A percentile compares a stretch with the other conserved stretches of the same genome.
These are phyloP conservation scores for Lanmaoa pseudosensibilis DNA, from an alignment of 768 basidiomycete species.

Conservation along the genomic window DNA sequence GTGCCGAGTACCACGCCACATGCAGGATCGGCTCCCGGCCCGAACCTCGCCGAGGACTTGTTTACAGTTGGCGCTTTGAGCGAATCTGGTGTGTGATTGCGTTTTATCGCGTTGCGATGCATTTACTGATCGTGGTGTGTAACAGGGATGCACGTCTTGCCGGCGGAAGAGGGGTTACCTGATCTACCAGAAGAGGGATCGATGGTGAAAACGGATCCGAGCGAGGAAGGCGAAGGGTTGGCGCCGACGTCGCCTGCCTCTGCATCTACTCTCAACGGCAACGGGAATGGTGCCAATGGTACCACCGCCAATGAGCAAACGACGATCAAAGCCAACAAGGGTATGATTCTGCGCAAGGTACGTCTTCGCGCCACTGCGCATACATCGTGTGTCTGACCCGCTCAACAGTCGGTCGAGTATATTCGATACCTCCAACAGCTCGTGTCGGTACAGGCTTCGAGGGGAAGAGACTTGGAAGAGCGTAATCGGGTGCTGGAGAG, in stretches of 20 bases:
- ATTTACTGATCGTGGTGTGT: not conserved
- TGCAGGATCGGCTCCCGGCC: constrained; percentile 9
- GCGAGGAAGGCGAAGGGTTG: constrained; percentile 29
- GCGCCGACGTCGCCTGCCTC: constrained; percentile 23
- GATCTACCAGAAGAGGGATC: constrained; percentile 32
- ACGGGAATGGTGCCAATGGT: not conserved
- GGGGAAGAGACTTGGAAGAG: constrained; percentile 77
- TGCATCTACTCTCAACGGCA: constrained; percentile 13
- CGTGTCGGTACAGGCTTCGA: constrained; percentile 72
- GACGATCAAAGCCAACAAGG: constrained; percentile 89
- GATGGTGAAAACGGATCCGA: constrained; percentile 30
- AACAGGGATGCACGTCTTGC: constrained; percentile 27
- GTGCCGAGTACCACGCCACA: constrained; percentile 16
- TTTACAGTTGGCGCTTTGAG: constrained; percentile 21
- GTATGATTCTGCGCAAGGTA: constrained; percentile 86
- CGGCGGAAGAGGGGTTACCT: constrained; percentile 26
- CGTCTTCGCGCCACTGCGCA: not conserved
- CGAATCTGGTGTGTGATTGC: constrained; percentile 21
- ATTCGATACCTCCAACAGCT: constrained; percentile 83
- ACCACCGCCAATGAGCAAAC: constrained; percentile 33
- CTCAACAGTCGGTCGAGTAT: constrained; percentile 46
- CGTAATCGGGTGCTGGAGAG: constrained; percentile 50
- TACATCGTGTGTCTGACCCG: constrained; percentile 4
- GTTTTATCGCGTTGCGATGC: not conserved
- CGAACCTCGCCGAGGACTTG: constrained; percentile 19